Percentiles rank a stretch among this genome's conserved stretches.
phyloP scores from a whole-genome alignment of 176 grass and related monocot species.

The Aegilops tauschii region DNA sequence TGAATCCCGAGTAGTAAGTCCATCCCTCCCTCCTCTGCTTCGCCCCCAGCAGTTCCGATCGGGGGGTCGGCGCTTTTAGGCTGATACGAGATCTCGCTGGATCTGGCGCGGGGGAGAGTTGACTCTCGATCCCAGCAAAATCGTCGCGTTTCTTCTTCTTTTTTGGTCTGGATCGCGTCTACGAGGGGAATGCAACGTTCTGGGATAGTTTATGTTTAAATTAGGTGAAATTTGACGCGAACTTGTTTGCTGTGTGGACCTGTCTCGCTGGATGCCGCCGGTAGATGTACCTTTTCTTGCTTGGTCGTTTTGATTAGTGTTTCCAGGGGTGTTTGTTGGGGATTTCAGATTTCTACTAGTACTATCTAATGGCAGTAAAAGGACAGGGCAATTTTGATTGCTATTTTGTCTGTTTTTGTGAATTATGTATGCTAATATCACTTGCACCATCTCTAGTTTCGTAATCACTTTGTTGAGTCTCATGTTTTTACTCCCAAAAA shows the following conservation, averaged over 20 bases:
- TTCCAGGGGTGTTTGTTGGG: background rate
- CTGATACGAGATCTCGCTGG: no score
- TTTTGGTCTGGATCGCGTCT: background rate
- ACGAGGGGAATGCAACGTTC: no score
- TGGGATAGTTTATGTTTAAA: no score
- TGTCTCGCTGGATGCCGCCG: no score
- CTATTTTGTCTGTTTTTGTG: background rate
- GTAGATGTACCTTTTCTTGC: no score
- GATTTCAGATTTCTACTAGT: background rate
- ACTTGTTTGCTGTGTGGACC: no score
- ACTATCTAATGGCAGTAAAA: background rate
- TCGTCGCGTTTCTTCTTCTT: background rate
- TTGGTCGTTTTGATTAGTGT: no score
- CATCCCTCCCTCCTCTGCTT: background rate
- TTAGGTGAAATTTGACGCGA: no score
- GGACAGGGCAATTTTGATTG: background rate
- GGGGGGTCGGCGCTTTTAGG: no score
- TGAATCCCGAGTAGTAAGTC: constrained; percentile 67
- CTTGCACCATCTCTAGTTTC: background rate
- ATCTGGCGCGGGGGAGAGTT: background rate
- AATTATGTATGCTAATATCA: background rate
- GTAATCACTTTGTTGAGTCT: background rate
- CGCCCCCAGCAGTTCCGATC: no score
- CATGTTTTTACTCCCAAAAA: background rate
- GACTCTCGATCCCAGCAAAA: background rate